Conservation (phyloP, 306 rosid genomes). For the Glycine latifolia region DNA sequence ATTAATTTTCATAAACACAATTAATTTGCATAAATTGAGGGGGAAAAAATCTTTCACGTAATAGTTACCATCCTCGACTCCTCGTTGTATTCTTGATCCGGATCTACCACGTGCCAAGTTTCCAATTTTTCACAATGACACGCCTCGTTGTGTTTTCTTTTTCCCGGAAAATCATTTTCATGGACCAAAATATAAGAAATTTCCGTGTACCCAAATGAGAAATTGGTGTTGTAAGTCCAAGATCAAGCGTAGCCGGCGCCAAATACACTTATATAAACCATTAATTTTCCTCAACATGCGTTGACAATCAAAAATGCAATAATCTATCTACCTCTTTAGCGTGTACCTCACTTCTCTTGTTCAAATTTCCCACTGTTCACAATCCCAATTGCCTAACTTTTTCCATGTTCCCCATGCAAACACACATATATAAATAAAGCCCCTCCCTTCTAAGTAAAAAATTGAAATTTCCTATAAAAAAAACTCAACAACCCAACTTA, state of each 20-base stretch:
- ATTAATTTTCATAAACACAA: not conserved
- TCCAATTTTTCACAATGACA: slow-evolving; percentile 47
- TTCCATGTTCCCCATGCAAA: slow-evolving; percentile 60
- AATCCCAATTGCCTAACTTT: slow-evolving; percentile 51
- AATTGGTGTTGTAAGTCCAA: slow-evolving; percentile 34
- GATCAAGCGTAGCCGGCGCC: slow-evolving; percentile 52
- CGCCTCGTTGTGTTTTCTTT: slow-evolving; percentile 26
- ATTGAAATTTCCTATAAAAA: slow-evolving; percentile 5
- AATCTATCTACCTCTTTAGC: slow-evolving; percentile 37
- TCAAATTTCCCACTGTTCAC: slow-evolving; percentile 45
- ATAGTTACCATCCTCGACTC: no score
- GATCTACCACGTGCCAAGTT: slow-evolving; percentile 37
- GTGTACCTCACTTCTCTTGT: slow-evolving; percentile 55
- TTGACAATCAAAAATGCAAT: slow-evolving; percentile 60
- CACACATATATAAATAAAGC: slow-evolving; percentile 43
- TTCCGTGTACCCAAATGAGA: slow-evolving; percentile 3
- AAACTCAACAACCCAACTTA: slow-evolving; percentile 3
- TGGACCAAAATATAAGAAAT: slow-evolving; percentile 43
- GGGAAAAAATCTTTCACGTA: no score
- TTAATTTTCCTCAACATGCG: slow-evolving; percentile 39
- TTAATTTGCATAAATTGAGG: not conserved
- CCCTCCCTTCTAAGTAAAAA: slow-evolving; percentile 25
- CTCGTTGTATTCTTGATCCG: slow-evolving; percentile 27
- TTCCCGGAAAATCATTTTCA: slow-evolving; percentile 38
- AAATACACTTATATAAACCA: slow-evolving; percentile 23